Evolutionary conservation across 129 eudicot species (phyloP), one percentile per base, ranked within the genome.

Genomic region (Centaurea solstitialis): DNA sequence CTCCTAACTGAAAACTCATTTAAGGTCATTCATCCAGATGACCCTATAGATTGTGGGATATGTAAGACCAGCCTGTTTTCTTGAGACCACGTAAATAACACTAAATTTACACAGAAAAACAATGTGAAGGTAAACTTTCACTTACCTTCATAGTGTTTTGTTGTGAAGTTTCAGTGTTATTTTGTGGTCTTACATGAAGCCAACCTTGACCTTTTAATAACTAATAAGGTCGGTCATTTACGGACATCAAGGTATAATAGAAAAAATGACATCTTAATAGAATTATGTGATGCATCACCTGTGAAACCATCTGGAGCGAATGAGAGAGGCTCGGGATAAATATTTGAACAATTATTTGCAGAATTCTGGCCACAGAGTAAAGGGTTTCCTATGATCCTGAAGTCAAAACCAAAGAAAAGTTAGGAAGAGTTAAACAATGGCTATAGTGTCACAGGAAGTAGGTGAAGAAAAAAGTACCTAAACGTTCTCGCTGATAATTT

Each of bases 351-450:
- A 83, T 92, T 92, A 89, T 83, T 90, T 71, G 45, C 85, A 47
- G 96, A 88, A 78, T 68, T 80, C 70, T 83, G 86, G 30, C 92
- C 95, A 76, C 99, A 95, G 50, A 95, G 91, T 78, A 89, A 80
- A 57, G 97, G 92, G 85, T 95, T 95, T 72, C 99, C 99, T 7
- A 84, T 71, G 80, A 95, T 83, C 76, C 99, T 95, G 91, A 74
- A 81, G 79, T 24, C 6, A 72, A 24, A 79, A 41, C 11, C 68
- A 66, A 59, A 80, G 5, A 76, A 70, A 71, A 20, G 6, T 76
- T 40, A 76, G 62, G 67, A 7, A 64, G 24, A 40, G 64, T 4
- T 38, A 68, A 73, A 30, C 0, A 21, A 76, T 65, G 72, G 18
- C 7, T 33, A 57, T 75, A 76, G 64, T 7, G 20, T 7, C 4